Evolutionary conservation across 2,329 filamentous ascomycete genomes (phyloP), one percentile per base, ranked within the genome.

Genomic region (Fusarium sp.): DNA sequence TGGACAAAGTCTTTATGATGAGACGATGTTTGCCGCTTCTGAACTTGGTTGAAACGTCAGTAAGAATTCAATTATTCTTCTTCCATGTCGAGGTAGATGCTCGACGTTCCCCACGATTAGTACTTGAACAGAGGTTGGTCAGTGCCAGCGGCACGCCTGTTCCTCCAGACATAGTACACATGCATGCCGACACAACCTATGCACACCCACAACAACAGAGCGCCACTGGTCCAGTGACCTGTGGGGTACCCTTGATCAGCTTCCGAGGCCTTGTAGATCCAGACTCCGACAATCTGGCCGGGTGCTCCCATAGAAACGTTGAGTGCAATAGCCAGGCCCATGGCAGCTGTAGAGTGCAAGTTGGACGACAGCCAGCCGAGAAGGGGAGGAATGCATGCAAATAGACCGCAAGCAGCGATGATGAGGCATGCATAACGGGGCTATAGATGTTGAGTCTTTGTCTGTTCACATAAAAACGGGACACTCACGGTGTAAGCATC

Each of bases 221-320:
- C 84, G 5, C 83, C 85, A 68, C 89, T 88, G 3, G 79, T 81
- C 82, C 84, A 88, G 69, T 91, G 88, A 0, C 88, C 88, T 0
- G 87, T 89, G 0, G 87, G 86, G 71, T 89, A 90, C 0, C 88
- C 88, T 10, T 66, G 76, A 13, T 74, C 70, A 7, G 80, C 82
- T 71, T 91, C 87, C 5, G 83, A 74, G 1, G 82, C 78, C 67
- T 88, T 88, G 73, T 90, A 91, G 51, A 90, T 90, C 87, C 87
- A 91, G 1, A 89, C 87, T 0, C 87, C 88, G 0, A 85, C 82
- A 35, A 90, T 90, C 71, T 90, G 88, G 0, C 88, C 88, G 0
- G 86, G 87, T 0, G 86, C 87, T 37, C 79, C 79, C 47, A 88
- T 81, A 0, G 84, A 85, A 17, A 90, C 82, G 62, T 90, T 90